Evolutionary conservation across 2,329 filamentous ascomycete genomes (phyloP), one percentile per base, ranked within the genome.

Genomic region (Cordyceps cateniannulata): DNA sequence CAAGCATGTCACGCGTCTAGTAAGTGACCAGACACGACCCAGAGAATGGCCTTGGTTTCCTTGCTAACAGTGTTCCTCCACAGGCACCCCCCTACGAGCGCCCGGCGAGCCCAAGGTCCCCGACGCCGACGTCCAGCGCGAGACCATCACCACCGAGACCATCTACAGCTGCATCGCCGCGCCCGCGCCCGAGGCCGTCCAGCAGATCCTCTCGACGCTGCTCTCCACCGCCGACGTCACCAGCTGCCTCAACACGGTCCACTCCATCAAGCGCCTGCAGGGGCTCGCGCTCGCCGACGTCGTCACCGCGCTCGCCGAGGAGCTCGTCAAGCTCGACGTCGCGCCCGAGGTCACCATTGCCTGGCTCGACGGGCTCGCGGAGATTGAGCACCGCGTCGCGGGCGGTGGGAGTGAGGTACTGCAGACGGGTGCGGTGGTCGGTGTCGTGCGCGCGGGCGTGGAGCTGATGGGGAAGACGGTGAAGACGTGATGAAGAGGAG

Each of bases 131-230:
- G 85, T 93, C 29, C 80, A 88, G 60, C 83, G 91, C 45, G 93
- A 98, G 32, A 81, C 67, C 62, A 84, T 91, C 66, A 96, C 97
- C 66, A 96, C 90, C 40, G 89, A 96, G 71, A 91, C 90, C 8
- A 98, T 99, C 70, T 99, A 97, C 80, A 93, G 92, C 74, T 99
- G 95, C 75, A 96, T 99, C 70, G 95, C 95, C 9, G 93, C 93
- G 1, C 95, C 95, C 4, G 93, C 96, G 66, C 95, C 95, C 0
- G 85, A 88, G 25, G 93, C 96, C 68, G 91, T 98, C 69, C 82
- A 85, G 65, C 85, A 89, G 67, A 98, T 99, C 59, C 81, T 93
- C 66, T 83, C 88, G 65, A 96, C 91, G 0, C 81, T 99, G 35
- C 83, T 98, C 29, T 86, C 84, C 59, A 97, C 90, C 2, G 84